Percentiles rank a stretch among this genome's conserved stretches.
These are phyloP conservation scores for Serpula lacrymans DNA, from an alignment of 768 basidiomycete species.

Conservation along the genomic window DNA sequence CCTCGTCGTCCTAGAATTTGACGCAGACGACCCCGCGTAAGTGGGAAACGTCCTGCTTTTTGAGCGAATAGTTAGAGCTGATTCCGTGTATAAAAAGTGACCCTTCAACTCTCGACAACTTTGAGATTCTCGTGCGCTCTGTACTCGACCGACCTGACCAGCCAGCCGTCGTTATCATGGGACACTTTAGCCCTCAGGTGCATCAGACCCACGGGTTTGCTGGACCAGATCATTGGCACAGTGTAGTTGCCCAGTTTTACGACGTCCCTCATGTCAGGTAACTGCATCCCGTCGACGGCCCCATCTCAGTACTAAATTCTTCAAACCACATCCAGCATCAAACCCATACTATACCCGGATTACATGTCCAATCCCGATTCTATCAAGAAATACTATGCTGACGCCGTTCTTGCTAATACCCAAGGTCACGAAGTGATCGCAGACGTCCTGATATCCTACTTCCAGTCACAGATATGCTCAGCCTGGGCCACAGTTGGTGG, in stretches of 20 bases:
- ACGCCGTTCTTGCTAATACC: conserved; percentile 77
- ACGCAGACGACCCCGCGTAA: conserved; percentile 84
- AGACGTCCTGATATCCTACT: conserved; percentile 89
- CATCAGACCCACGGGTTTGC: conserved; percentile 78
- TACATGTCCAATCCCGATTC: conserved; percentile 75
- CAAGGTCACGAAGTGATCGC: conserved; percentile 81
- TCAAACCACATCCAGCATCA: conserved; percentile 46
- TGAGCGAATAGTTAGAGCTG: background rate
- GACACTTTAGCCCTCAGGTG: conserved; percentile 88
- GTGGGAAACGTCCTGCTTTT: conserved; percentile 26
- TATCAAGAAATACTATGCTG: conserved; percentile 70
- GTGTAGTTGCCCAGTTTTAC: conserved; percentile 92
- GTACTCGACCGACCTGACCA: conserved; percentile 86
- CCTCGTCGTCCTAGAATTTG: conserved; percentile 93
- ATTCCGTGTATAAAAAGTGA: conserved; percentile 43
- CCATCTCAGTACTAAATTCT: background rate
- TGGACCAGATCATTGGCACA: conserved; percentile 90
- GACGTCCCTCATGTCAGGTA: conserved; percentile 89
- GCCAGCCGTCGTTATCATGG: conserved; percentile 92
- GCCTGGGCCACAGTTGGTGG: conserved; percentile 79
- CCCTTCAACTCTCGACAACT: conserved; percentile 70
- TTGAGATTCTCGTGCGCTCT: conserved; percentile 90
- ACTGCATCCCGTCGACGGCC: conserved; percentile 7
- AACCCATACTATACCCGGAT: conserved; percentile 75
- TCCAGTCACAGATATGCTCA: conserved; percentile 85